Conservation (phyloP, 768 basidiomycete genomes). For the Auriscalpium vulgare region DNA sequence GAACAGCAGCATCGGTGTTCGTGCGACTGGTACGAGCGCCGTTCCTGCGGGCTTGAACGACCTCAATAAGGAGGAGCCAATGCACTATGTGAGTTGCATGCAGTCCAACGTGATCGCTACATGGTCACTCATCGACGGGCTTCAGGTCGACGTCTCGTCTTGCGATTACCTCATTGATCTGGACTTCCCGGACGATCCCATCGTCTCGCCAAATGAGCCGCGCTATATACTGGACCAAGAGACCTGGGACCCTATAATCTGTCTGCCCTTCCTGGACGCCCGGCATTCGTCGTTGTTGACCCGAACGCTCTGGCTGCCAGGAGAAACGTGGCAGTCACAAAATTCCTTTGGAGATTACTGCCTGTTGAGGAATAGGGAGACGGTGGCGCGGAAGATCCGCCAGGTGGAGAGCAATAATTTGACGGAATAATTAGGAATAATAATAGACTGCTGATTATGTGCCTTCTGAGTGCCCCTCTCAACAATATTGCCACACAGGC, state of each 20-base stretch:
- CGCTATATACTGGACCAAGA: slow-evolving; percentile 60
- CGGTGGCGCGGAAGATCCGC: slow-evolving; percentile 21
- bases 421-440: background rate
- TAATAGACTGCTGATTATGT: too few relatives aligned
- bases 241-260: slow-evolving; percentile 78
- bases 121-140: background rate
- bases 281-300: slow-evolving; percentile 64
- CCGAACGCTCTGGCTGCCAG: slow-evolving; percentile 76
- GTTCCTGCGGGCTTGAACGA: slow-evolving; percentile 75
- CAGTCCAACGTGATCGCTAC: slow-evolving; percentile 5
- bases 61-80: slow-evolving; percentile 69
- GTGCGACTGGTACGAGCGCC: slow-evolving; percentile 51
- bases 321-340: slow-evolving; percentile 51
- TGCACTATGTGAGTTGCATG: slow-evolving; percentile 61
- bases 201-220: slow-evolving; percentile 55
- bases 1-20: slow-evolving; percentile 35
- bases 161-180: slow-evolving; percentile 92
- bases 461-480: too few relatives aligned
- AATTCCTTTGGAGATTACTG: slow-evolving; percentile 91
- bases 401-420: background rate
- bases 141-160: slow-evolving; percentile 55
- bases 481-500: too few relatives aligned
- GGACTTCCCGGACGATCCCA: slow-evolving; percentile 70
- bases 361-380: slow-evolving; percentile 58
- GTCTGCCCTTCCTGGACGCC: slow-evolving; percentile 79